phyloP scores from a whole-genome alignment of 768 basidiomycete species.

The Tricholomella constricta region DNA sequence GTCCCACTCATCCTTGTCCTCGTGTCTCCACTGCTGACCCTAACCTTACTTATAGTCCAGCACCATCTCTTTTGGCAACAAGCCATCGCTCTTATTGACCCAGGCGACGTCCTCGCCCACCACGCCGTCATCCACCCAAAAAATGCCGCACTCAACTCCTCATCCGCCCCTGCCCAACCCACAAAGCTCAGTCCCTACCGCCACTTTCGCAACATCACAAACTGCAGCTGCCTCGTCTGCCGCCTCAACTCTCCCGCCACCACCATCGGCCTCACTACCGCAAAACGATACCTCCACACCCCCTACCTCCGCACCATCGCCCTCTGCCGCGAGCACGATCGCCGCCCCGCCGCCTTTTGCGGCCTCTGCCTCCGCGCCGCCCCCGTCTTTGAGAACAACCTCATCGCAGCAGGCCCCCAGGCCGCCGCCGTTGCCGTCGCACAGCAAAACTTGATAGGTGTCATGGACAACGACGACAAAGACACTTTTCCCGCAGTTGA shows the following conservation, averaged over 20 bases:
- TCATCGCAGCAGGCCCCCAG: slow-evolving; percentile 7
- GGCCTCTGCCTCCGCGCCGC: slow-evolving; percentile 71
- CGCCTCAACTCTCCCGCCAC: slow-evolving; percentile 63
- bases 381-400: slow-evolving; percentile 39
- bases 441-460: slow-evolving; percentile 39
- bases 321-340: slow-evolving; percentile 67
- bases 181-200: slow-evolving; percentile 51
- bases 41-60: slow-evolving; percentile 51
- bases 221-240: slow-evolving; percentile 63
- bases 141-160: slow-evolving; percentile 33
- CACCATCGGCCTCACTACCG: slow-evolving; percentile 49
- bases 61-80: slow-evolving; percentile 72
- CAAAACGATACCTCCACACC: slow-evolving; percentile 47
- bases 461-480: slow-evolving; percentile 73
- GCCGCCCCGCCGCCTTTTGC: slow-evolving; percentile 54
- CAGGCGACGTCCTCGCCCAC: slow-evolving; percentile 53
- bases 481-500: slow-evolving; percentile 66
- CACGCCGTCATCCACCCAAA: slow-evolving; percentile 48
- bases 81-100: slow-evolving; percentile 62
- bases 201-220: slow-evolving; percentile 63
- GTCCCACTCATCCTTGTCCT: slow-evolving; percentile 26
- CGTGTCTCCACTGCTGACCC: neutral
- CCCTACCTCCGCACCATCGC: slow-evolving; percentile 47
- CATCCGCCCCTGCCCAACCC: slow-evolving; percentile 33
- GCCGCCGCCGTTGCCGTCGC: slow-evolving; percentile 16